Evolutionary conservation across 2,329 filamentous ascomycete species (phyloP), one percentile per base, ranked within the genome.

Genomic region (Phymatotrichopsis omnivora): DNA sequence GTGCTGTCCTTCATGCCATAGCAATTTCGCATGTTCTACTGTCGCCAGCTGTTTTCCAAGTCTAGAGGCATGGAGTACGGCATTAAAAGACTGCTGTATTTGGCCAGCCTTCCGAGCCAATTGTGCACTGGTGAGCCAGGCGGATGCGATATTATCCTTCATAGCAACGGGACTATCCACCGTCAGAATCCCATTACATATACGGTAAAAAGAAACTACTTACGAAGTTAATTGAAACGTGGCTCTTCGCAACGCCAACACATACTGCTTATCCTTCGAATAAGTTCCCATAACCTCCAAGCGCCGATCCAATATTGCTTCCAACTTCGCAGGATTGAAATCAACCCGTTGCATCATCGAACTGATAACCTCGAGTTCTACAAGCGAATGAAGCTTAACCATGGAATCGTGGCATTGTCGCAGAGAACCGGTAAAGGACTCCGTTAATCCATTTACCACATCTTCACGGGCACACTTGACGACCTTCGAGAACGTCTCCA

Each of bases 1-100:
- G 61, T 89, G 85, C 59, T 95, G 82, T 1, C 85, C 85, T 61
- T 95, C 86, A 57, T 83, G 85, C 86, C 91, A 98, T 6, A 96
- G 68, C 23, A 98, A 71, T 49, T 87, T 80, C 2, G 91, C 86
- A 62, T 98, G 89, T 62, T 98, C 93, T 50, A 98, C 91, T 7
- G 85, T 89, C 8, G 89, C 85, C 2, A 84, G 85, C 47, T 82
- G 79, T 56, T 94, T 85, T 16, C 85, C 84, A 8, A 94, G 73
- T 50, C 81, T 76, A 17, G 83, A 81, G 8, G 93, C 91, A 64
- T 91, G 85, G 2, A 96, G 72, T 19, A 96, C 85, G 11, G 89
- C 86, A 61, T 93, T 91, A 67, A 95, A 94, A 1, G 91, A 93
- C 56, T 89, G 86, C 43, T 85, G 80, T 42, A 80, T 80, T 12